phyloP scores from a whole-genome alignment of 1,284 basidiomycete genomes.

The Ustilago shanxiensis region DNA sequence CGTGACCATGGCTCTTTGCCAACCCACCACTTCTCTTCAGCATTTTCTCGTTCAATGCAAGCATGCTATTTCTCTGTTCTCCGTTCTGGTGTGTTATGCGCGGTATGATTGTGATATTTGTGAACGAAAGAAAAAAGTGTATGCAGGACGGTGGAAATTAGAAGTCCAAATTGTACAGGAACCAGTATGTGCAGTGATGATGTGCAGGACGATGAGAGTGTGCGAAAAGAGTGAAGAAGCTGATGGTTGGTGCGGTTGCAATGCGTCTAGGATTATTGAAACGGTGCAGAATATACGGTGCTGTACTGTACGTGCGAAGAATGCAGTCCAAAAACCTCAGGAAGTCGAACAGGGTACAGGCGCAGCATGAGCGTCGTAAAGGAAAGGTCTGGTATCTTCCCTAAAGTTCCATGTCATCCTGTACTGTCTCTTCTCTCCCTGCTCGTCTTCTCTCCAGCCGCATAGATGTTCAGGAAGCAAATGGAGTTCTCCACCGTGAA shows the following conservation, averaged over 20 bases:
- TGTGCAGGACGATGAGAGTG: neutral
- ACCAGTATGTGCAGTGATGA: neutral
- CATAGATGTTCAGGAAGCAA: slow-evolving; percentile 17
- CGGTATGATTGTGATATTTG: neutral
- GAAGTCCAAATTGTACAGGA: neutral
- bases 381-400: slow-evolving; percentile 35
- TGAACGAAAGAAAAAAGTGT: neutral
- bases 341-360: neutral
- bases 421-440: slow-evolving; percentile 29
- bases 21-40: slow-evolving; percentile 18
- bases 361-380: slow-evolving; percentile 24
- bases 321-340: neutral
- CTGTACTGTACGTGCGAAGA: no score
- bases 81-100: neutral
- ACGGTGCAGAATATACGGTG: no score
- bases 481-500: slow-evolving; percentile 5
- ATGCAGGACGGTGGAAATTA: neutral
- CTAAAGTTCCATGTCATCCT: slow-evolving; percentile 37
- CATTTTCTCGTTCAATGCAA: slow-evolving; percentile 11
- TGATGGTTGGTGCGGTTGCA: no score
- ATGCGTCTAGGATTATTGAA: no score
- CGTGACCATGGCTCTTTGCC: neutral
- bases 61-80: neutral
- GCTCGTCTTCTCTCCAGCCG: slow-evolving; percentile 28
- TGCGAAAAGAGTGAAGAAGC: neutral